These are phyloP conservation scores for Powellomyces hirtus DNA, from an alignment of 192 early-diverging fungal genomes.

Conservation along the genomic window DNA sequence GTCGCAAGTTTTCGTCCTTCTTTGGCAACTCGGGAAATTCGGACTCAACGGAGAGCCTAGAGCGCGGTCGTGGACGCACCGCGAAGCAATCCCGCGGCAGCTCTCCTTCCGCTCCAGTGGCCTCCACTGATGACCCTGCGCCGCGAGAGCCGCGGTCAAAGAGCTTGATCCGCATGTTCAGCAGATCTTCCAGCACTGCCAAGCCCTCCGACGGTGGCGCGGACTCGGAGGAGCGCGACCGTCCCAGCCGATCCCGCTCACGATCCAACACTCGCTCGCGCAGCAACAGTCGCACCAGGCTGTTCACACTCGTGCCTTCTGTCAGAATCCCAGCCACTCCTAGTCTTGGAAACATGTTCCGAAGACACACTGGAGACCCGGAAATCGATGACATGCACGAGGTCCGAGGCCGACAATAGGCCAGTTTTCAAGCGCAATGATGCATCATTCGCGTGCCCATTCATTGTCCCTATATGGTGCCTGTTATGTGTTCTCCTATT, in stretches of 20 bases:
- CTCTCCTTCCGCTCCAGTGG: background rate
- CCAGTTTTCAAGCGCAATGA: too few relatives aligned
- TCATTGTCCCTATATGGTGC: too few relatives aligned
- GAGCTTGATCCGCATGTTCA: constrained; percentile 2
- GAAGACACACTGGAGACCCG: background rate
- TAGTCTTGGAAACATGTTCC: constrained; percentile 20
- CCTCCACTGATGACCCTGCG: background rate
- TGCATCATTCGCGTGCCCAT: too few relatives aligned
- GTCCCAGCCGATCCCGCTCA: background rate
- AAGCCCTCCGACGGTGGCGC: background rate
- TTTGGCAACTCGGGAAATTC: background rate
- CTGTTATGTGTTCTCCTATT: too few relatives aligned
- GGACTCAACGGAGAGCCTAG: background rate
- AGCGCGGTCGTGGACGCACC: background rate
- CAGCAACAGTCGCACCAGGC: constrained; percentile 2
- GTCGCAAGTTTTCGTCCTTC: background rate
- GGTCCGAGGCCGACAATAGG: too few relatives aligned
- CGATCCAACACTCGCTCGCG: background rate
- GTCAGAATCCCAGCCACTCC: background rate
- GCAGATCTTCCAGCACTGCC: background rate
- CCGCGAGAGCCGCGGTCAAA: background rate
- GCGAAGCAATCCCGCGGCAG: background rate
- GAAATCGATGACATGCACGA: background rate
- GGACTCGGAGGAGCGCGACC: background rate
- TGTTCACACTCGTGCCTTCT: constrained; percentile 22